These are phyloP conservation scores for Anaeromyces robustus DNA, from an alignment of 192 early-diverging fungal species.

Conservation along the genomic window DNA sequence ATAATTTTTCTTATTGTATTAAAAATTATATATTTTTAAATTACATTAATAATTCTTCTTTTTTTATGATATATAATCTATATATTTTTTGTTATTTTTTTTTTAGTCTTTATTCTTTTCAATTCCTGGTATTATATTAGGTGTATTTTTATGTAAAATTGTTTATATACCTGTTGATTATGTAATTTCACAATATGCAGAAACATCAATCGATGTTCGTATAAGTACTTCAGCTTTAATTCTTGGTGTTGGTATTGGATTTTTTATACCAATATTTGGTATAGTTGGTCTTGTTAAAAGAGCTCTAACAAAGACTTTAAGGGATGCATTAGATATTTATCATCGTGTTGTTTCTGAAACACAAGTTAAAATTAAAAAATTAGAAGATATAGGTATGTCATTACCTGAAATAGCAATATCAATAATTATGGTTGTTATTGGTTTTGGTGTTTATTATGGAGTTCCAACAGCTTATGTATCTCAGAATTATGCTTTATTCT, in stretches of 20 bases:
- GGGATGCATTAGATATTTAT: conserved; percentile 17
- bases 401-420: conserved; percentile 6
- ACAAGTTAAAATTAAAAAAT: conserved; percentile 4
- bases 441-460: conserved; percentile 16
- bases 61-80: too few relatives aligned
- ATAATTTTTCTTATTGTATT: too few relatives aligned
- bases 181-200: conserved; percentile 6
- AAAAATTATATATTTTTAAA: too few relatives aligned
- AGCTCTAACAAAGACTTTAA: conserved; percentile 11
- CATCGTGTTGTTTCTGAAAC: conserved; percentile 8
- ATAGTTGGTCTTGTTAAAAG: conserved; percentile 9
- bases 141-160: conserved; percentile 10
- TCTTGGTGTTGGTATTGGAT: conserved; percentile 8
- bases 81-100: too few relatives aligned
- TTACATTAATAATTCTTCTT: too few relatives aligned
- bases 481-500: conserved; percentile 9
- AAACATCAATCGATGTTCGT: not conserved
- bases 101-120: conserved; percentile 8
- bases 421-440: conserved; percentile 9
- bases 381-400: conserved; percentile 10
- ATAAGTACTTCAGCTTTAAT: conserved; percentile 3
- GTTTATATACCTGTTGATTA: conserved; percentile 8
- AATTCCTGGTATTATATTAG: conserved; percentile 9
- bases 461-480: conserved; percentile 12
- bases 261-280: conserved; percentile 10